Evolutionary conservation across 2,329 filamentous ascomycete genomes (phyloP), one percentile per base, ranked within the genome.

Genomic region (Elsinoe ampelina): DNA sequence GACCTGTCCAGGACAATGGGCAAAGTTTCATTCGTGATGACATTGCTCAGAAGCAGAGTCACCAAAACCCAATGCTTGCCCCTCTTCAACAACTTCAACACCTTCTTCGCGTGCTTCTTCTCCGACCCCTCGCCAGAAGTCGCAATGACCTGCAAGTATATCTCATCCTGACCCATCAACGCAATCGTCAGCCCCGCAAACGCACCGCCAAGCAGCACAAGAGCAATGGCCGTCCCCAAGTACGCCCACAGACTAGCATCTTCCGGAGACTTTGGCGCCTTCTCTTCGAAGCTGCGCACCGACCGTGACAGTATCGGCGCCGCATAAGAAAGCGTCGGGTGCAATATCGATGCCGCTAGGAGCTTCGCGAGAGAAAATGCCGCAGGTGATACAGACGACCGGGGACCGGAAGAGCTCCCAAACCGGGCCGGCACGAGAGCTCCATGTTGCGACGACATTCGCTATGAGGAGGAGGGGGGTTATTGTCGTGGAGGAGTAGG

Each of bases 11-110:
- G 80, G 10, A 98, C 89, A 60, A 98, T 95, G 26, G 93, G 93
- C 12, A 96, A 77, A 2, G 92, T 95, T 73, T 97, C 93, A 71
- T 98, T 97, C 62, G 95, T 95, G 65, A 98, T 95, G 67, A 98
- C 93, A 70, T 98, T 98, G 70, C 90, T 90, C 57, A 98, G 77
- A 6, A 98, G 80, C 22, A 98, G 75, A 2, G 93, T 97, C 55
- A 98, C 93, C 58, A 98, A 77, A 17, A 98, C 92, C 93, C 93
- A 98, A 72, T 98, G 93, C 71, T 98, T 98, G 65, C 93, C 93
- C 65, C 82, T 86, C 62, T 89, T 83, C 57, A 98, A 74, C 26
- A 98, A 76, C 42, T 83, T 79, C 63, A 93, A 79, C 10, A 98
- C 93, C 61, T 83, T 85, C 57, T 80, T 81, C 0, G 93, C 93